phyloP scores from a whole-genome alignment of 1,284 basidiomycete species.

The Boletus semigastroideus region DNA sequence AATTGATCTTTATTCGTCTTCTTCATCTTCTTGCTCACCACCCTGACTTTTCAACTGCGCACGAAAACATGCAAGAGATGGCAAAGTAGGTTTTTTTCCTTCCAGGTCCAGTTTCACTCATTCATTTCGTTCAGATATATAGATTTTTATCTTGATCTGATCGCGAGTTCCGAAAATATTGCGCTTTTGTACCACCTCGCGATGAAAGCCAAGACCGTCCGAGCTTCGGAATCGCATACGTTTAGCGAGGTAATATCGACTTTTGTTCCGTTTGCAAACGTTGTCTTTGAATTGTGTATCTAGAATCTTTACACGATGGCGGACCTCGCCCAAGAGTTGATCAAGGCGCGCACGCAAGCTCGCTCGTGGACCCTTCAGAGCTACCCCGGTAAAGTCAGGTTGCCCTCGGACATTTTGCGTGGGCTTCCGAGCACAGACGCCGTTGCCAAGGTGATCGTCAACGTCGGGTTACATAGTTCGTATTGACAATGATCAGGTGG shows the following conservation, averaged over 20 bases:
- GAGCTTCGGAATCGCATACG: constrained; percentile 67
- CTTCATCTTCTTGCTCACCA: constrained; percentile 91
- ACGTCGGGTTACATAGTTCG: not conserved
- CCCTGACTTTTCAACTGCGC: constrained; percentile 76
- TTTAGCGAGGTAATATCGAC: constrained; percentile 62
- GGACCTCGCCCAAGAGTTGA: constrained; percentile 87
- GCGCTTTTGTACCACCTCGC: constrained; percentile 84
- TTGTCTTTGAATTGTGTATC: constrained; percentile 47
- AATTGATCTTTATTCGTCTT: constrained; percentile 82
- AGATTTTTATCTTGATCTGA: constrained; percentile 81
- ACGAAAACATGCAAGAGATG: constrained; percentile 68
- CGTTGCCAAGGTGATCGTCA: constrained; percentile 52
- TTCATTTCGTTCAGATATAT: constrained; percentile 63
- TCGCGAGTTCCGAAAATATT: constrained; percentile 78
- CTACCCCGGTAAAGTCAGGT: constrained; percentile 77
- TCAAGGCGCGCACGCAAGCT: constrained; percentile 66
- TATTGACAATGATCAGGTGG: constrained; percentile 43
- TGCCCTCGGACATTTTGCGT: constrained; percentile 83
- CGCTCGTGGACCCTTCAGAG: constrained; percentile 78
- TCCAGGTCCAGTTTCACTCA: not conserved
- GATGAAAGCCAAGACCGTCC: constrained; percentile 81
- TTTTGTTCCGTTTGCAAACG: not conserved
- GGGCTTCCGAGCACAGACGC: constrained; percentile 62
- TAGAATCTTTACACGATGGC: constrained; percentile 89
- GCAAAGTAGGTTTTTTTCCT: constrained; percentile 53